Base-by-base conservation (phyloP, 202 grass and related monocot species). In the Eragrostis tef region DNA sequence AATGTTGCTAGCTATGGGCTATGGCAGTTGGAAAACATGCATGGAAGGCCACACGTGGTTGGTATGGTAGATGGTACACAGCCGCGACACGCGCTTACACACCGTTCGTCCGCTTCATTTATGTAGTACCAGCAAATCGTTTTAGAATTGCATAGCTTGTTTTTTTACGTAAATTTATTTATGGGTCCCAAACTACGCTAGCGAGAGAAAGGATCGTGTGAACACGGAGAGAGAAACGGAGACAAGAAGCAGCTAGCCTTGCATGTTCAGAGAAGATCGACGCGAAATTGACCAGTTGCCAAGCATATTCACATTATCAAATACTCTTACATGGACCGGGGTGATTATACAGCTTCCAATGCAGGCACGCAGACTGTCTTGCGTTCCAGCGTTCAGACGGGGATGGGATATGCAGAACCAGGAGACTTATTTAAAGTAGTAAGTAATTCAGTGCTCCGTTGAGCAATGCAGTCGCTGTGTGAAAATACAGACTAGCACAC, bases 241-340 rank as follows among this genome's bases (percentile, higher is more conserved):
- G 73, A 60, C 20, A n/a, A 13, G 34, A 58, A 14, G 51, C 57
- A 57, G 50, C 16, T 22, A 20, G 34, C 6, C 0, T 16, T n/a
- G n/a, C n/a, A n/a, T 44, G 54, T 45, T 60, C 20, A 44, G 34
- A 44, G 53, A 59, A 66, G 43, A 78, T 52, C 45, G 27, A 39
- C 61, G 29, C 31, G 31, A 79, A 67, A 25, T 54, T 67, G 77
- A 67, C 77, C 9, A 20, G 8, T 14, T 16, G 50, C 8, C 63
- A 21, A 79, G 42, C 77, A 68, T 67, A 12, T 75, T 59, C 53
- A 75, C 36, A 60, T 60, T 60, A 9, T 15, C 34, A 11, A 39
- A 39, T 39, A 39, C 31, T 34, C 17, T 42, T 11, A 11, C 46
- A 66, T 39, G 60, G 52, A 50, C 47, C 17, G 20, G 34, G 10